Percentiles rank a stretch among this genome's conserved stretches.
Evolutionary conservation across 2,329 filamentous ascomycete species (phyloP).

Genomic region (Ophiocordyceps camponoti-saundersi): DNA sequence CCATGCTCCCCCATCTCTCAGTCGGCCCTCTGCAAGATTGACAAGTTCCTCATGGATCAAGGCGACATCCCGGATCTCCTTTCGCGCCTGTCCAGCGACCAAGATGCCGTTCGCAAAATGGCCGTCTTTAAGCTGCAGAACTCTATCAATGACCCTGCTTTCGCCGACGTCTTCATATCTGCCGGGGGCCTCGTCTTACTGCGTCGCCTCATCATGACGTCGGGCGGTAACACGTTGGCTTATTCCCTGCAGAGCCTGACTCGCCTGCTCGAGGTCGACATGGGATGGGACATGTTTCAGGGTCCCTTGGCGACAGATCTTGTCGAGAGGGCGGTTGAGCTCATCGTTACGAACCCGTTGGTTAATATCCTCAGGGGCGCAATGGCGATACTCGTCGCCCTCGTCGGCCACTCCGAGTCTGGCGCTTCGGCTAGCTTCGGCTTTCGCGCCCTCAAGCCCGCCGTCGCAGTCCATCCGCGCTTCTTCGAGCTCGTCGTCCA

Average conservation of each 20-base stretch:
- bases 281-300: conserved; percentile 87
- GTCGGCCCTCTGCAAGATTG: not conserved
- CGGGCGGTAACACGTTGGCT: conserved; percentile 84
- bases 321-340: conserved; percentile 64
- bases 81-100: conserved; percentile 46
- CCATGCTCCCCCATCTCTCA: not conserved
- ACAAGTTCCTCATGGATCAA: conserved; percentile 36
- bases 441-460: conserved; percentile 81
- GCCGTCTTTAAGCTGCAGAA: conserved; percentile 95
- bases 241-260: conserved; percentile 86
- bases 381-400: conserved; percentile 88
- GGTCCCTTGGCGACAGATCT: conserved; percentile 45
- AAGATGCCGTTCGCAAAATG: conserved; percentile 94
- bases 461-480: conserved; percentile 76
- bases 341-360: conserved; percentile 86
- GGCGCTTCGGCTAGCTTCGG: conserved; percentile 48
- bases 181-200: conserved; percentile 72
- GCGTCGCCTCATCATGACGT: conserved; percentile 65
- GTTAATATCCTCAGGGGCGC: conserved; percentile 95
- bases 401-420: conserved; percentile 71
- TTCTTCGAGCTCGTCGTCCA: conserved; percentile 91
- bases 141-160: conserved; percentile 88
- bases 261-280: conserved; percentile 82
- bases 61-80: conserved; percentile 49
- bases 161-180: conserved; percentile 90